Conservation (phyloP, 2,329 filamentous ascomycete species). For the Trichoderma sp. region DNA sequence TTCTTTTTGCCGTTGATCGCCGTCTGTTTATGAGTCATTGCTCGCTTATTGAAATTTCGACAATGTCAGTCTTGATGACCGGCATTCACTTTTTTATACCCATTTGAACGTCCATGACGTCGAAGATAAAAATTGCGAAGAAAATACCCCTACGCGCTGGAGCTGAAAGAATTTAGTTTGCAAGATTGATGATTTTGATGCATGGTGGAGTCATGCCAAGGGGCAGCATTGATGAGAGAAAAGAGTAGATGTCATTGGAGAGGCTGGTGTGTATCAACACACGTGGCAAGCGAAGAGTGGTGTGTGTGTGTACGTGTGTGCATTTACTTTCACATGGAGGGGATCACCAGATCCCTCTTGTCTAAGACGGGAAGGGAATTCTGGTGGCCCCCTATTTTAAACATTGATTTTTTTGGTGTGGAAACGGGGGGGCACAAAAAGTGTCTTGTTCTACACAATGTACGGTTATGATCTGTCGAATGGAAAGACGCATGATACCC, state of each 20-base stretch:
- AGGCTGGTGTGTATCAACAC: neutral
- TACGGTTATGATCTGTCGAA: conserved; percentile 12
- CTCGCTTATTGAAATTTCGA: conserved; percentile 28
- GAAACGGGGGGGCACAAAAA: neutral
- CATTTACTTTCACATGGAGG: neutral
- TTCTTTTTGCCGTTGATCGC: conserved; percentile 21
- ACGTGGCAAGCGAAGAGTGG: neutral
- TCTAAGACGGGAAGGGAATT: neutral
- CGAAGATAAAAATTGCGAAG: conserved; percentile 29
- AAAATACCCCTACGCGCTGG: conserved; percentile 35
- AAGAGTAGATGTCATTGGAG: neutral
- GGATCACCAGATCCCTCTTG: neutral
- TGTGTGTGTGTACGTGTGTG: neutral
- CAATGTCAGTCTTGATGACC: conserved; percentile 34
- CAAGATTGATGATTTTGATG: conserved; percentile 26
- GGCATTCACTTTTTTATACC: conserved; percentile 38
- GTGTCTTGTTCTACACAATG: neutral
- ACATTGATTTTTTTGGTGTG: neutral
- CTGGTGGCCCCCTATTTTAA: neutral
- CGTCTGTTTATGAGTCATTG: conserved; percentile 12
- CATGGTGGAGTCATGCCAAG: neutral
- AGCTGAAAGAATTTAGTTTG: conserved; percentile 27
- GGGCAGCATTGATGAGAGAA: neutral
- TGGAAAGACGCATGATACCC: conserved; percentile 21
- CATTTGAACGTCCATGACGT: conserved; percentile 32